Conservation (phyloP, 2,329 filamentous ascomycete genomes). For the Neofusicoccum umdonicola region DNA sequence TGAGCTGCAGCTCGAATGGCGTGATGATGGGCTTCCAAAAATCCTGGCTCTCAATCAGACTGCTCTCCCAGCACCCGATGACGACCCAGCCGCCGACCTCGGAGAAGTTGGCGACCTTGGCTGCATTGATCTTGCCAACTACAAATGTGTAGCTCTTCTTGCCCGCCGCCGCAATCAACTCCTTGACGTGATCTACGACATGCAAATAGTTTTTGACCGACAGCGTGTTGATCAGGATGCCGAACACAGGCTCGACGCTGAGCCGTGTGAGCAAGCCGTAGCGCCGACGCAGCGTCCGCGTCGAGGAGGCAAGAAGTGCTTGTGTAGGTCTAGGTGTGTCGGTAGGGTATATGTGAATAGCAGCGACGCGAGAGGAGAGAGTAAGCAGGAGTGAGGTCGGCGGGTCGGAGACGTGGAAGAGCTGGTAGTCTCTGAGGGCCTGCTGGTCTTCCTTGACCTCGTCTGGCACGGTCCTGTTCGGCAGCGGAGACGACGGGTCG, state of each 20-base stretch:
- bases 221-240: constrained; percentile 93
- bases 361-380: constrained; percentile 75
- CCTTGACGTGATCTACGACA: constrained; percentile 71
- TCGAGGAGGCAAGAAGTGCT: constrained; percentile 50
- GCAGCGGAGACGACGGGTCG: constrained; percentile 75
- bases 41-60: constrained; percentile 80
- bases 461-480: constrained; percentile 71
- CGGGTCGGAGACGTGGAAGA: constrained; percentile 84
- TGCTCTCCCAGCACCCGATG: constrained; percentile 97
- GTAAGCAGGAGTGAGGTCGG: constrained; percentile 81
- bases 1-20: constrained; percentile 86
- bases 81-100: constrained; percentile 97
- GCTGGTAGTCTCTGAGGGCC: constrained; percentile 62
- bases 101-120: constrained; percentile 93
- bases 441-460: constrained; percentile 46
- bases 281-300: constrained; percentile 70
- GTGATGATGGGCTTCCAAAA: constrained; percentile 90
- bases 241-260: constrained; percentile 78
- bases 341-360: constrained; percentile 75
- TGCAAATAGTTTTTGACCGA: constrained; percentile 86
- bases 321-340: constrained; percentile 21
- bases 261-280: constrained; percentile 84
- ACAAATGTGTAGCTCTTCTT: constrained; percentile 98
- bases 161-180: constrained; percentile 71
- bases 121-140: constrained; percentile 92